These are phyloP conservation scores for Ceratocystis variospora DNA, from an alignment of 2,329 filamentous ascomycete genomes.

Conservation along the genomic window DNA sequence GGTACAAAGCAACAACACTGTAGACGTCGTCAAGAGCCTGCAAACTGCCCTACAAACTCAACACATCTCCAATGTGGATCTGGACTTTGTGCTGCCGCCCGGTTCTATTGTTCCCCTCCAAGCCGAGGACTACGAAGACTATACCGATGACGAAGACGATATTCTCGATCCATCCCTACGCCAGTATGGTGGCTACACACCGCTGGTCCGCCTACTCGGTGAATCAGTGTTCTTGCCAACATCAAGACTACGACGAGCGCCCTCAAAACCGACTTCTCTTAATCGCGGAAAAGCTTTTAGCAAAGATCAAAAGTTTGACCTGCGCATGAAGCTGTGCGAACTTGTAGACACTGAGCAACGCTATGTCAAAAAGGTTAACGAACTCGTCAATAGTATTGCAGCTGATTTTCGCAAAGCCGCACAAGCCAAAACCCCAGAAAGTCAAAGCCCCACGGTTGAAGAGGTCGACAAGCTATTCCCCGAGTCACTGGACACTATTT, in stretches of 20 bases:
- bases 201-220: constrained; percentile 65
- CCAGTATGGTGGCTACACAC: constrained; percentile 65
- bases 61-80: constrained; percentile 68
- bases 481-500: constrained; percentile 61
- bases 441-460: constrained; percentile 56
- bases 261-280: constrained; percentile 70
- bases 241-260: constrained; percentile 66
- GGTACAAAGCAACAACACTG: constrained; percentile 63
- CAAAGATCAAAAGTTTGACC: constrained; percentile 66
- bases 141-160: constrained; percentile 50
- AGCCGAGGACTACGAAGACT: constrained; percentile 44
- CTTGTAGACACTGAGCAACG: constrained; percentile 85
- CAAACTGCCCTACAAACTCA: constrained; percentile 67
- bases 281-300: constrained; percentile 67
- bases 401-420: constrained; percentile 64
- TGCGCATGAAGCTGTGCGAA: constrained; percentile 81
- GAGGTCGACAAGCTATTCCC: constrained; percentile 71
- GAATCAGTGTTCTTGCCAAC: constrained; percentile 79
- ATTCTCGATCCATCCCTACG: constrained; percentile 48
- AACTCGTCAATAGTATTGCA: constrained; percentile 68
- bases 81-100: constrained; percentile 73
- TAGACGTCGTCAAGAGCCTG: constrained; percentile 58
- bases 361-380: constrained; percentile 78
- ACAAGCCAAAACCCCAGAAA: constrained; percentile 42
- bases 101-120: constrained; percentile 57